phyloP scores from a whole-genome alignment of 2,329 filamentous ascomycete genomes.

The Chalaropsis ovoidea region DNA sequence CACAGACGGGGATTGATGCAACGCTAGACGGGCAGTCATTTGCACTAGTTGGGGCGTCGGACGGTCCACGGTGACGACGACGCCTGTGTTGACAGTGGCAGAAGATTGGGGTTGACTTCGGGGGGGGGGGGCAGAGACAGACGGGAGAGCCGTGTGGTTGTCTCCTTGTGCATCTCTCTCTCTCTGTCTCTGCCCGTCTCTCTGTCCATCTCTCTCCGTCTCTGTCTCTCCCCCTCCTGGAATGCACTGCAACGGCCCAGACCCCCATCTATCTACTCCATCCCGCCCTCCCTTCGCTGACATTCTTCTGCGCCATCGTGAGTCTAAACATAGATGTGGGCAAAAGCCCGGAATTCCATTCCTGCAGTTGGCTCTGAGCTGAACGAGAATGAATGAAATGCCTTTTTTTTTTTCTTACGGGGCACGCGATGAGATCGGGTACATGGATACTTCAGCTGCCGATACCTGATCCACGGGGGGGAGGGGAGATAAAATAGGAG shows the following conservation, averaged over 20 bases:
- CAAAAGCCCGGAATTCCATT: background rate
- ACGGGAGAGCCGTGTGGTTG: too few relatives aligned
- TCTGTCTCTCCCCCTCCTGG: background rate
- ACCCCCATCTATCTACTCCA: background rate
- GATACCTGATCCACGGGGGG: background rate
- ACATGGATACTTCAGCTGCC: constrained; percentile 13
- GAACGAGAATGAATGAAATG: background rate
- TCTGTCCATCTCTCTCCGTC: background rate
- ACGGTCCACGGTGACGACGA: too few relatives aligned
- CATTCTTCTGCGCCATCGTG: background rate
- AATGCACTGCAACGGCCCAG: constrained; percentile 6
- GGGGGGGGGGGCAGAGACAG: too few relatives aligned
- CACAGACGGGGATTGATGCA: too few relatives aligned
- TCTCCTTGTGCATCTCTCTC: too few relatives aligned
- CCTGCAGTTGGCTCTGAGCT: background rate
- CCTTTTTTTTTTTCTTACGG: background rate
- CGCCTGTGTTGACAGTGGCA: too few relatives aligned
- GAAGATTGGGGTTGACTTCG: too few relatives aligned
- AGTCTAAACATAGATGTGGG: background rate
- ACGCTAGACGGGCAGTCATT: too few relatives aligned
- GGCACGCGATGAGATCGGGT: constrained; percentile 8
- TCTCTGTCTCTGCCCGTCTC: background rate
- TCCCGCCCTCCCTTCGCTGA: background rate
- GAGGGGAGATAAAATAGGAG: background rate
- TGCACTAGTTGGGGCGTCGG: too few relatives aligned